Evolutionary conservation across 1,284 basidiomycete genomes (phyloP).

Genomic region (Cryptococcus sp.): DNA sequence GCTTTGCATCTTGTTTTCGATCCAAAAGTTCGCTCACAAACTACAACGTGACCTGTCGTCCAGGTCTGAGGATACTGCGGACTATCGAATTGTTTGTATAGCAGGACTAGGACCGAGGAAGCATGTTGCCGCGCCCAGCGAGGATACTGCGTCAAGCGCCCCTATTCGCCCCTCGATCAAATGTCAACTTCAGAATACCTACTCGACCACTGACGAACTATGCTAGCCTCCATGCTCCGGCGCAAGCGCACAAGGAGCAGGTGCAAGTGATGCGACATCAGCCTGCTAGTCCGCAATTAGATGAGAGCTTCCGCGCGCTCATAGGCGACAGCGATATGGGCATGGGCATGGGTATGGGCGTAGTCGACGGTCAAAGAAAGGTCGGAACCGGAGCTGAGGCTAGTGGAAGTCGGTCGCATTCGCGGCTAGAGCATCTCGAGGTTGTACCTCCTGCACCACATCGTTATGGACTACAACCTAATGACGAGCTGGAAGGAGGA

Average conservation of each 20-base stretch:
- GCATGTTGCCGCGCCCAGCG: neutral
- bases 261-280: neutral
- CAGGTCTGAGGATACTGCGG: too few species aligned
- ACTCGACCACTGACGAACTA: neutral
- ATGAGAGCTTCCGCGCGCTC: slow-evolving; percentile 16
- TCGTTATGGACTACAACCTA: neutral
- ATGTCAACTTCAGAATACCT: neutral
- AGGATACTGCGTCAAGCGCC: neutral
- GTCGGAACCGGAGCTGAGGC: slow-evolving; percentile 1
- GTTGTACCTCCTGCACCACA: neutral
- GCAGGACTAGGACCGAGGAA: neutral
- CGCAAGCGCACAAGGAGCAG: neutral
- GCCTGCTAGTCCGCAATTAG: slow-evolving; percentile 5
- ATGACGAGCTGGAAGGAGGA: neutral
- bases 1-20: too few species aligned
- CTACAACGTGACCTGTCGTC: too few species aligned
- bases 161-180: neutral
- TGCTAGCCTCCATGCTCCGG: neutral
- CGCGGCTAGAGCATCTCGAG: neutral
- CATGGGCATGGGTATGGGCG: slow-evolving; percentile 14
- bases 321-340: slow-evolving; percentile 14
- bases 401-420: neutral
- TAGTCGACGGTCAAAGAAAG: neutral
- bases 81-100: too few species aligned
- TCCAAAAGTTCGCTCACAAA: too few species aligned